Evolutionary conservation across 805 yeast species (phyloP).

Genomic region (Wickerhamiella shivajii): DNA sequence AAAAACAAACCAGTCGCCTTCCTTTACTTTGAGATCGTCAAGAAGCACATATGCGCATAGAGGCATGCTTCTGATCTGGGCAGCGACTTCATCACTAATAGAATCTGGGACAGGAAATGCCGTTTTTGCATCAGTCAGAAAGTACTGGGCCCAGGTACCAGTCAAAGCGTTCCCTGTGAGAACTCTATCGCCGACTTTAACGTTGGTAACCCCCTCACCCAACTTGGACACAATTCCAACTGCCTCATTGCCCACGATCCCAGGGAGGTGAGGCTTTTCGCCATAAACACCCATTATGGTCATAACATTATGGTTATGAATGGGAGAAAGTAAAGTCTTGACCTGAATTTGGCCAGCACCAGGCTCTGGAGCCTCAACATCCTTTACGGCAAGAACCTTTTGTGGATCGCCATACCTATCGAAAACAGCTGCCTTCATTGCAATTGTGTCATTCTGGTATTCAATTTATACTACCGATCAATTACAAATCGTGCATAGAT

Average conservation of each 20-base stretch:
- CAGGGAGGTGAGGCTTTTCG: constrained; percentile 4
- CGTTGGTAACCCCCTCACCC: constrained; percentile 3
- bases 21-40: constrained; percentile 2
- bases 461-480: no score
- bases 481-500: no score
- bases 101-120: constrained; percentile 4
- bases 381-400: constrained; percentile 9
- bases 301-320: constrained; percentile 6
- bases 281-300: constrained; percentile 5
- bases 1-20: constrained; percentile 8
- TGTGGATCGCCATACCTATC: constrained; percentile 6
- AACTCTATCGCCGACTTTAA: constrained; percentile 7
- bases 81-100: constrained; percentile 7
- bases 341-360: constrained; percentile 2
- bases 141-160: constrained; percentile 10
- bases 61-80: constrained; percentile 8
- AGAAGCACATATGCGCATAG: constrained; percentile 4
- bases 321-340: constrained; percentile 2
- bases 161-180: constrained; percentile 1
- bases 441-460: background rate
- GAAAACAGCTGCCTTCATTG: constrained; percentile 7
- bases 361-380: constrained; percentile 4
- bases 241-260: constrained; percentile 4
- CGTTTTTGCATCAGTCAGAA: constrained; percentile 2
- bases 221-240: constrained; percentile 4